Evolutionary conservation across 805 yeast genomes (phyloP).

Genomic region (Schizosaccharomyces japonicus): DNA sequence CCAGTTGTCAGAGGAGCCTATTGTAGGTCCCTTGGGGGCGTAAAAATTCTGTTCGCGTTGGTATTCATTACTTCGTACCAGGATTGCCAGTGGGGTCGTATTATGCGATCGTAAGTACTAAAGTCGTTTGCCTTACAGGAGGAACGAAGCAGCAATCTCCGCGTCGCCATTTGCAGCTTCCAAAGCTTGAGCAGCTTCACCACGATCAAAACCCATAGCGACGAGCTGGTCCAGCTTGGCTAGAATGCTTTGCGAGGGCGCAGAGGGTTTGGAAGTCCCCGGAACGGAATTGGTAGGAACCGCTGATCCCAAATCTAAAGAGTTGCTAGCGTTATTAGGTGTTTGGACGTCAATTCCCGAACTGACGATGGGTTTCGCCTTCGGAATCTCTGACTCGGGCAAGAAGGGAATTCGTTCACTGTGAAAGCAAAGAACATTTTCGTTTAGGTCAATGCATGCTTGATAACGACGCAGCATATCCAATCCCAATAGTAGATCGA

Average conservation of each 20-base stretch:
- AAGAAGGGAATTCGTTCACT: conserved; percentile 49
- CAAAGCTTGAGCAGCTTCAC: conserved; percentile 42
- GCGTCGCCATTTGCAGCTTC: conserved; percentile 47
- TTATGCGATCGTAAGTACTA: too few species aligned
- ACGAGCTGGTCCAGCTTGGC: conserved; percentile 24
- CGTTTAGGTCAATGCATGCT: conserved; percentile 51
- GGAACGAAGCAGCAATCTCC: conserved; percentile 61
- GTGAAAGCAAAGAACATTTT: conserved; percentile 44
- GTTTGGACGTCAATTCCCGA: conserved; percentile 1
- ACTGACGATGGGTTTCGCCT: conserved; percentile 8
- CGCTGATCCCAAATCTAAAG: conserved; percentile 7
- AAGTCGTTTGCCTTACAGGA: conserved; percentile 9
- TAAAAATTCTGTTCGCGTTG: too few species aligned
- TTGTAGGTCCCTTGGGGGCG: too few species aligned
- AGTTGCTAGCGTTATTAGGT: conserved; percentile 6
- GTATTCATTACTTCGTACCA: too few species aligned
- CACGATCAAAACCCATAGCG: conserved; percentile 45
- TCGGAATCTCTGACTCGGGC: conserved; percentile 45
- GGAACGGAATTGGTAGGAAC: conserved; percentile 5
- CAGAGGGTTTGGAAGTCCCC: neutral
- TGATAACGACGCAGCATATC: conserved; percentile 78
- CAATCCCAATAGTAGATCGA: conserved; percentile 60
- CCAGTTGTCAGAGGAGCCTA: too few species aligned
- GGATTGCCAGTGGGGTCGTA: too few species aligned
- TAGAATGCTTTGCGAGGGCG: conserved; percentile 19